Conservation (phyloP, 176 grass and related monocot genomes). For the Guadua angustifolia region DNA sequence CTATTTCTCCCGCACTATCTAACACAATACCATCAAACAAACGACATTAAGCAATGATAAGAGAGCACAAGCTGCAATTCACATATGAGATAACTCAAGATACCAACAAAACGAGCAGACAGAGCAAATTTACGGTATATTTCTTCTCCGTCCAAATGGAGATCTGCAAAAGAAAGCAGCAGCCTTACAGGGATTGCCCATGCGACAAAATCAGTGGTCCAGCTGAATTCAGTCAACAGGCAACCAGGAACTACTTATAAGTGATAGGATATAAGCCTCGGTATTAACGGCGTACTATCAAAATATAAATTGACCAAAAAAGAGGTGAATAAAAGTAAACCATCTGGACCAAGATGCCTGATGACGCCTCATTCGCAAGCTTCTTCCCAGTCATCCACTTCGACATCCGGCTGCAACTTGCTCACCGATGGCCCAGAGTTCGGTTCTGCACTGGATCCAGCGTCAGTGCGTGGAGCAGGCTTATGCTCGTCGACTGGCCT, state of each 20-base stretch:
- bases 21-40: neutral
- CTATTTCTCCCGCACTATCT: neutral
- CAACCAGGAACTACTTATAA: conserved; percentile 19
- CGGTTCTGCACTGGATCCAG: conserved; percentile 5
- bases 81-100: neutral
- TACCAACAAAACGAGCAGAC: neutral
- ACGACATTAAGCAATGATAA: neutral
- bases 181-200: neutral
- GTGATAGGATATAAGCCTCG: neutral
- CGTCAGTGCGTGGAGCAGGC: neutral
- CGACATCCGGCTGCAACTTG: conserved; percentile 49
- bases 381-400: conserved; percentile 93
- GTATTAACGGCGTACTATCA: neutral
- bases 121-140: neutral
- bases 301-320: conserved; percentile 21
- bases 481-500: conserved; percentile 18
- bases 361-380: conserved; percentile 59
- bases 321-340: neutral
- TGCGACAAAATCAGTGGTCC: neutral
- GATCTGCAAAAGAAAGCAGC: conserved; percentile 31
- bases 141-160: conserved; percentile 14
- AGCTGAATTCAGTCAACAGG: conserved; percentile 18
- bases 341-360: neutral
- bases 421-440: conserved; percentile 29
- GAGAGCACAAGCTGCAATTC: neutral